Evolutionary conservation across 768 basidiomycete species (phyloP).

Genomic region (Termitomyces sp.): DNA sequence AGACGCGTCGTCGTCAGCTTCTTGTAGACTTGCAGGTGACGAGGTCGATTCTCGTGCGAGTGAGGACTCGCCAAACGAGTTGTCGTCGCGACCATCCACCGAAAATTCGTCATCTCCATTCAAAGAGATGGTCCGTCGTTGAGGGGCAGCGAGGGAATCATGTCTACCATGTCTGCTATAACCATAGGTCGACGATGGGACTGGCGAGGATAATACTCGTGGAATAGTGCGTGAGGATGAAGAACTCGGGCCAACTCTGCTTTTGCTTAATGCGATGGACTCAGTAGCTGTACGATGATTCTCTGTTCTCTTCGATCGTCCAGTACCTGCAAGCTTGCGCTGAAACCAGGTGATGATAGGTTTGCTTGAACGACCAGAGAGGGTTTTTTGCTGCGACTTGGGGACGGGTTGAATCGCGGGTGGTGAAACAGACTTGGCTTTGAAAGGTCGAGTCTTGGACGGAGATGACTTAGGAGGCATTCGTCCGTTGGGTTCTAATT

Average conservation of each 20-base stretch:
- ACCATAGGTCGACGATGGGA: slow-evolving; percentile 27
- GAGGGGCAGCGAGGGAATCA: slow-evolving; percentile 27
- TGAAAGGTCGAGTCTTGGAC: slow-evolving; percentile 18
- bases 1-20: slow-evolving; percentile 95
- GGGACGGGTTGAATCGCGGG: slow-evolving; percentile 12
- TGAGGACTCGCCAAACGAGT: slow-evolving; percentile 50
- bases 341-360: slow-evolving; percentile 91
- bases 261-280: slow-evolving; percentile 27
- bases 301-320: slow-evolving; percentile 49
- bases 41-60: slow-evolving; percentile 71
- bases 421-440: slow-evolving; percentile 12
- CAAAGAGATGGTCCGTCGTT: slow-evolving; percentile 61
- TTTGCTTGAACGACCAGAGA: slow-evolving; percentile 69
- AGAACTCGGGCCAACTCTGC: slow-evolving; percentile 23
- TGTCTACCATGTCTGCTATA: slow-evolving; percentile 27
- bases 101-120: slow-evolving; percentile 51
- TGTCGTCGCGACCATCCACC: slow-evolving; percentile 44
- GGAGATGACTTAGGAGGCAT: slow-evolving; percentile 16
- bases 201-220: slow-evolving; percentile 42
- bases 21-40: slow-evolving; percentile 72
- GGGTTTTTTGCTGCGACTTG: slow-evolving; percentile 55
- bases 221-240: slow-evolving; percentile 31
- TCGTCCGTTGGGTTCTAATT: slow-evolving; percentile 15
- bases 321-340: slow-evolving; percentile 75
- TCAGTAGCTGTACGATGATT: slow-evolving; percentile 28